Evolutionary conservation across 192 early-diverging fungal species (phyloP), one percentile per base, ranked within the genome.

Genomic region (Geosiphon pyriformis): DNA sequence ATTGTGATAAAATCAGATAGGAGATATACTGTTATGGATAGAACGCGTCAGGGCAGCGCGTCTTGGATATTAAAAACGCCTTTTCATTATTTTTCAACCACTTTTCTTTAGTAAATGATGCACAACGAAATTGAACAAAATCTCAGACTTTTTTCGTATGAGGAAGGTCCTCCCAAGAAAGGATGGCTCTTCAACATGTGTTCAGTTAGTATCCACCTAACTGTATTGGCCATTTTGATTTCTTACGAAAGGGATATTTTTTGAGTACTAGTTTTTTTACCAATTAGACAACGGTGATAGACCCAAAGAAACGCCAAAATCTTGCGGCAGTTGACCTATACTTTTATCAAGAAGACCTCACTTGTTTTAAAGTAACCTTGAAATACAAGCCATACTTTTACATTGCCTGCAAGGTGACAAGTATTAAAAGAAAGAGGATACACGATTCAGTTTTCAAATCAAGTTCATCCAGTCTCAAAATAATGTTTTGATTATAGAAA

Each of bases 171-270:
- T 11, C 75, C 79, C 47, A 80, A 83, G 20, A 66, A 89, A 2
- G 97, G 97, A 0, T 99, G 97, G 97, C 79, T 99, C 33, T 85
- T 96, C 30, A 99, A 99, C 81, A 95, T 97, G 82, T 90, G 94
- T 68, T 78, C 88, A 56, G 91, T 92, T 81, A 70, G 83, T 48
- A 56, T 7, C 1, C 18, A 25, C 30, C 17, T 47, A 59, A 58
- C 67, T 77, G 54, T 29, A 12, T 59, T 65, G 12, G 4, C 10
- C 3, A 17, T 3, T n/a, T 18, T 15, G 8, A 42, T 50, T 47
- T 67, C n/a, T n/a, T n/a, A n/a, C n/a, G n/a, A n/a, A n/a, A n/a
- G n/a, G n/a, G n/a, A n/a, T n/a, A n/a, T n/a, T 17, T 10, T 17
- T 1, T 57, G 22, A 12, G 0, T 12, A 31, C 4, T 29, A 2